phyloP scores from a whole-genome alignment of 805 yeast species.

The Candida stauntonica region DNA sequence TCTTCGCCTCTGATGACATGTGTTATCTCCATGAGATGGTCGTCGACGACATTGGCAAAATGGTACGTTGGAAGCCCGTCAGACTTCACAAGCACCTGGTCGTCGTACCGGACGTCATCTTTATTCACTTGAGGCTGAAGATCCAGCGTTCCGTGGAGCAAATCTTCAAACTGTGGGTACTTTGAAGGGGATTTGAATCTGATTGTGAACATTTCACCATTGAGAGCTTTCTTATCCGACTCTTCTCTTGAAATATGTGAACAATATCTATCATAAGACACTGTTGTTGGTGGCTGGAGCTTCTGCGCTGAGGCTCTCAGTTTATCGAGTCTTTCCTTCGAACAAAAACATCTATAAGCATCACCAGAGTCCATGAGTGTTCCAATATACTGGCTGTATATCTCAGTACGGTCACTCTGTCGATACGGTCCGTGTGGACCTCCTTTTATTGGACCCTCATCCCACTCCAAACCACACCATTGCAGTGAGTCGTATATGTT shows the following conservation, averaged over 20 bases:
- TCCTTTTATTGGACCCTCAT: slow-evolving; percentile 66
- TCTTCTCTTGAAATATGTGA: slow-evolving; percentile 39
- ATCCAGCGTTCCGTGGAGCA: slow-evolving; percentile 72
- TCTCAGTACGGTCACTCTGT: slow-evolving; percentile 72
- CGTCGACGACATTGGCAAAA: slow-evolving; percentile 94
- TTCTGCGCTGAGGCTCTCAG: slow-evolving; percentile 70
- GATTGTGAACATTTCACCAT: slow-evolving; percentile 44
- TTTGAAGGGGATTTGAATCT: slow-evolving; percentile 72
- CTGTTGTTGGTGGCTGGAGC: slow-evolving; percentile 84
- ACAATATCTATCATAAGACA: slow-evolving; percentile 87
- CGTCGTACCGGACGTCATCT: slow-evolving; percentile 76
- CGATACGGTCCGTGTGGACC: slow-evolving; percentile 65
- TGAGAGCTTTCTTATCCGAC: slow-evolving; percentile 32
- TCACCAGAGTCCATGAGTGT: slow-evolving; percentile 54
- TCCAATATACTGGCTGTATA: slow-evolving; percentile 60
- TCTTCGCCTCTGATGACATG: slow-evolving; percentile 98
- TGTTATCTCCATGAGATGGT: slow-evolving; percentile 85
- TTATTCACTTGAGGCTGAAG: slow-evolving; percentile 76
- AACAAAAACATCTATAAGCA: slow-evolving; percentile 86
- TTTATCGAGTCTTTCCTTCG: slow-evolving; percentile 67
- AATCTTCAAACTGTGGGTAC: slow-evolving; percentile 66
- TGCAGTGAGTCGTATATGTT: slow-evolving; percentile 68
- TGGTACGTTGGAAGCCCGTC: slow-evolving; percentile 96
- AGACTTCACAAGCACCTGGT: slow-evolving; percentile 84
- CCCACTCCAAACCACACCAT: slow-evolving; percentile 74